Evolutionary conservation across 768 basidiomycete genomes (phyloP), one percentile per base, ranked within the genome.

Genomic region (Hypsizygus marmoreus): DNA sequence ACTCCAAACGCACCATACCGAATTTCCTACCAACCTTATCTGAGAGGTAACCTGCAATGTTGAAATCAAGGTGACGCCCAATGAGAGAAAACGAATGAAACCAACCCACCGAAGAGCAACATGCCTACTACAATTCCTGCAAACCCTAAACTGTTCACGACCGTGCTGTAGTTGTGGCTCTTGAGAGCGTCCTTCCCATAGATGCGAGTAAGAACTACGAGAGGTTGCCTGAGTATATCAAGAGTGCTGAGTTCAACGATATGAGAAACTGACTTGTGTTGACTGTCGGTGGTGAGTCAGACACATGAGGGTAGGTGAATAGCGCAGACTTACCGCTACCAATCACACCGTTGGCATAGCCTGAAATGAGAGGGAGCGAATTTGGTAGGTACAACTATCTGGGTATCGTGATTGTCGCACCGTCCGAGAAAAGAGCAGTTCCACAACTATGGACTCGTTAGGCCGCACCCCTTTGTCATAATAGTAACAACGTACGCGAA

Each of bases 1-100:
- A n/a, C 35, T 20, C 17, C 20, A 13, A 10, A 57, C 76, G 37
- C 47, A 86, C 84, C 91, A 94, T 93, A 51, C 91, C 91, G 54
- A 84, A 86, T 59, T 93, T 94, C 34, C 86, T 76, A 6, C 92
- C 91, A 49, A 92, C 56, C 64, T 88, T 90, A 64, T 94, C 92
- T 10, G 87, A 87, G 46, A 92, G 70, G 59, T 81, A 89, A 13
- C 77, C 77, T 74, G 8, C 16, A 40, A 25, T 22, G 30, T 7
- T 7, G 32, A 14, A 13, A 30, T 30, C 3, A 10, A 20, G 23
- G 13, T 29, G 20, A 4, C n/a, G 20, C 16, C 13, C 4, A 28
- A 28, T n/a, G 28, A 19, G 4, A 17, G 26, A 25, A 11, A 25
- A 48, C 9, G 28, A 40, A 13, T 30, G 23, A 17, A 42, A 30